phyloP scores from a whole-genome alignment of 202 grass and related monocot genomes.

The Sporobolus alterniflorus region DNA sequence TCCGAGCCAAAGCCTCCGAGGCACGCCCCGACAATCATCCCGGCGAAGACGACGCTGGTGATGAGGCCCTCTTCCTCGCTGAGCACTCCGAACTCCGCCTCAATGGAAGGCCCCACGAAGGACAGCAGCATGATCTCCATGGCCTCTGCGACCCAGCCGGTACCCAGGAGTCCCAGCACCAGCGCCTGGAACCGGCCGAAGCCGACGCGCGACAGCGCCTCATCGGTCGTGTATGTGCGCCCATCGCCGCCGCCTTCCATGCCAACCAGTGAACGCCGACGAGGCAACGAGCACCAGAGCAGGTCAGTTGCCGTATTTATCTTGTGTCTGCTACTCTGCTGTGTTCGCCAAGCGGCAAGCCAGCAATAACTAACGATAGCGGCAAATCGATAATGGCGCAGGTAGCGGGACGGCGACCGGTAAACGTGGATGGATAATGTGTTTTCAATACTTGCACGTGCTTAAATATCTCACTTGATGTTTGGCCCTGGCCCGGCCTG shows the following conservation, averaged over 20 bases:
- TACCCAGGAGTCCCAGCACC: conserved; percentile 53
- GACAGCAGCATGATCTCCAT: conserved; percentile 79
- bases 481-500: too few species aligned
- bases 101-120: conserved; percentile 63
- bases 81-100: conserved; percentile 54
- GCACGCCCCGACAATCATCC: conserved; percentile 61
- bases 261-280: not conserved
- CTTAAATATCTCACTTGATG: too few species aligned
- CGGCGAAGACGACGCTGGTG: conserved; percentile 64
- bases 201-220: conserved; percentile 55
- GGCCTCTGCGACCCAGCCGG: conserved; percentile 67
- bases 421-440: too few species aligned
- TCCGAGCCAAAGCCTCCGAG: conserved; percentile 64
- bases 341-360: too few species aligned
- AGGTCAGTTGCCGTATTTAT: too few species aligned
- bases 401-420: too few species aligned
- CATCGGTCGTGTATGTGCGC: conserved; percentile 74
- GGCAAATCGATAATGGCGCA: too few species aligned
- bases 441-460: too few species aligned
- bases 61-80: conserved; percentile 54
- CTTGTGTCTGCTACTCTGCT: too few species aligned
- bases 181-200: conserved; percentile 80
- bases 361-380: too few species aligned
- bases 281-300: not conserved
- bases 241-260: too few species aligned